A percentile compares a stretch with the other conserved stretches of the same genome.
These are phyloP conservation scores for Bisporella sp. DNA, from an alignment of 2,329 filamentous ascomycete species.

Conservation along the genomic window DNA sequence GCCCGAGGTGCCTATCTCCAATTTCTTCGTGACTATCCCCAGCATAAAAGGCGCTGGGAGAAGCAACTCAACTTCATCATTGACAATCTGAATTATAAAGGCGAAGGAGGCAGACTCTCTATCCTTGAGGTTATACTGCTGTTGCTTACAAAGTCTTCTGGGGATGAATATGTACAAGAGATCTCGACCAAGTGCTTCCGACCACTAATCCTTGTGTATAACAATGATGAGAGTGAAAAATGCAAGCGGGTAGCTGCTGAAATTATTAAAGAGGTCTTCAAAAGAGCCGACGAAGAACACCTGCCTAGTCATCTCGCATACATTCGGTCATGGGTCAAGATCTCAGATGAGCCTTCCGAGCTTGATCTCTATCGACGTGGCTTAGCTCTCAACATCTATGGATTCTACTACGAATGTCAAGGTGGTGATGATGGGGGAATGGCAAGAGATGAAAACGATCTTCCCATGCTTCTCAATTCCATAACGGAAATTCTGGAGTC, in stretches of 20 bases:
- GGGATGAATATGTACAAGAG: conserved; percentile 72
- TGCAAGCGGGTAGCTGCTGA: conserved; percentile 78
- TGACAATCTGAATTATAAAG: conserved; percentile 84
- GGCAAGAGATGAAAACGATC: conserved; percentile 41
- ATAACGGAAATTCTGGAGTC: conserved; percentile 44
- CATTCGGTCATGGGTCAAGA: conserved; percentile 68
- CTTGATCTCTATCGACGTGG: conserved; percentile 34
- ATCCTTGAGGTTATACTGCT: conserved; percentile 89
- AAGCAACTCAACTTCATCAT: conserved; percentile 87
- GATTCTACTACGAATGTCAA: conserved; percentile 71
- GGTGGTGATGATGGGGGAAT: conserved; percentile 42
- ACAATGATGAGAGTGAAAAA: conserved; percentile 81
- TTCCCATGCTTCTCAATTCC: conserved; percentile 41
- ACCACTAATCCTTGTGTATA: conserved; percentile 75
- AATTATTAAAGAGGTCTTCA: conserved; percentile 75
- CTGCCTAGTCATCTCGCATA: conserved; percentile 63
- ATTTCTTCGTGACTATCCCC: conserved; percentile 90
- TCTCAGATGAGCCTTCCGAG: conserved; percentile 65
- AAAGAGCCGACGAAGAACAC: conserved; percentile 66
- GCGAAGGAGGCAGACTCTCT: conserved; percentile 81
- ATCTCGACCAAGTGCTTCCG: conserved; percentile 77
- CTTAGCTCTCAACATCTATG: conserved; percentile 73
- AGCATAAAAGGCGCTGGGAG: conserved; percentile 79
- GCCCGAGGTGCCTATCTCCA: conserved; percentile 88
- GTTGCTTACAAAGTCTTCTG: conserved; percentile 74